Evolutionary conservation across 345 rosid genomes (phyloP).

Genomic region (Rhodomyrtus tomentosa): DNA sequence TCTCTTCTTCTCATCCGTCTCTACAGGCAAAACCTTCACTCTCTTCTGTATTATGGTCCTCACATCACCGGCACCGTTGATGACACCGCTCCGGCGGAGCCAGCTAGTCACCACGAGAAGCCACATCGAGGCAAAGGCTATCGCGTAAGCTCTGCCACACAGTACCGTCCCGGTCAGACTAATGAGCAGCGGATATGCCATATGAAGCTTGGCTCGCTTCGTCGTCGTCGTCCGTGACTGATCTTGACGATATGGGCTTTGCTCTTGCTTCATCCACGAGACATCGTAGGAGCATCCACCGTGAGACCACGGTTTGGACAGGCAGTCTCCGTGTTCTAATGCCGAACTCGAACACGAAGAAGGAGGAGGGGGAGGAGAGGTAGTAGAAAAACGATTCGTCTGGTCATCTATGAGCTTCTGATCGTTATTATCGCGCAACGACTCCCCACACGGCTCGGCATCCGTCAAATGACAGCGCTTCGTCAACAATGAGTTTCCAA

Average conservation of each 20-base stretch:
- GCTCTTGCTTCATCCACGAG: background rate
- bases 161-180: slow-evolving; percentile 13
- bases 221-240: background rate
- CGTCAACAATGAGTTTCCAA: background rate
- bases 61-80: background rate
- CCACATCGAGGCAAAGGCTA: slow-evolving; percentile 21
- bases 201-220: background rate
- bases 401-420: background rate
- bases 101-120: slow-evolving; percentile 7
- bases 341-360: background rate
- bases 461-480: background rate
- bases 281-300: background rate
- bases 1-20: background rate
- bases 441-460: background rate
- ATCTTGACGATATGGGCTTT: background rate
- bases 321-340: background rate
- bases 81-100: background rate
- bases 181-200: background rate
- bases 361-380: background rate
- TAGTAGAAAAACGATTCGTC: background rate
- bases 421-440: background rate
- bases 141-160: slow-evolving; percentile 31
- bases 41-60: background rate
- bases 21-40: background rate
- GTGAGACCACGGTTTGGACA: background rate